Percentiles rank a stretch among this genome's conserved stretches.
Evolutionary conservation across 768 basidiomycete species (phyloP).

Genomic region (Imleria badia): DNA sequence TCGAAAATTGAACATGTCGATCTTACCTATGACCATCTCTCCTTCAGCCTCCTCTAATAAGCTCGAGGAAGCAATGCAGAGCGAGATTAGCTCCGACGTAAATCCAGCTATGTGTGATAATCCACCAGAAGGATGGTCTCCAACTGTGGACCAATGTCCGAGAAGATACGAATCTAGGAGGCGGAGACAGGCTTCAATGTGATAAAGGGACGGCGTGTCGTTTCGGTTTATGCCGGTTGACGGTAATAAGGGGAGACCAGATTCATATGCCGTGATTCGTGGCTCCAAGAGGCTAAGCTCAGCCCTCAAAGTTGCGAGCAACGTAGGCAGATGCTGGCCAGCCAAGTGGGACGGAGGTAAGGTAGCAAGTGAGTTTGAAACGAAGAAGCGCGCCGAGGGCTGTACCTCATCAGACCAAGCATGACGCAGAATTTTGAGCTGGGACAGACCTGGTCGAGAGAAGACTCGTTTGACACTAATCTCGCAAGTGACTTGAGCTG

Average conservation of each 20-base stretch:
- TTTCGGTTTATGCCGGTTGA: slow-evolving; percentile 8
- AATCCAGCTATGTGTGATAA: slow-evolving; percentile 30
- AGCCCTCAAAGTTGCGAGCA: slow-evolving; percentile 33
- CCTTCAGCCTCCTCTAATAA: slow-evolving; percentile 25
- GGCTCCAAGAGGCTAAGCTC: slow-evolving; percentile 42
- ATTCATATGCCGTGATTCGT: slow-evolving; percentile 39
- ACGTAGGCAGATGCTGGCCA: slow-evolving; percentile 27
- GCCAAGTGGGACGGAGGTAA: slow-evolving; percentile 47
- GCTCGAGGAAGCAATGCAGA: slow-evolving; percentile 52
- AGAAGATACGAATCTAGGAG: slow-evolving; percentile 65
- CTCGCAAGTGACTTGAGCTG: slow-evolving; percentile 39
- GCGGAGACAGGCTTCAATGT: slow-evolving; percentile 54
- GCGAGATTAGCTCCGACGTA: slow-evolving; percentile 45
- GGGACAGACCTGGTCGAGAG: slow-evolving; percentile 18
- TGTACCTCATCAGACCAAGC: slow-evolving; percentile 22
- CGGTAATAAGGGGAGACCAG: slow-evolving; percentile 43
- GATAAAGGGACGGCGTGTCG: slow-evolving; percentile 40
- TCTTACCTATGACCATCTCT: slow-evolving; percentile 18
- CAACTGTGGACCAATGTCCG: slow-evolving; percentile 47
- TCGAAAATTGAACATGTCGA: not conserved
- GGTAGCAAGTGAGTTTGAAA: slow-evolving; percentile 47
- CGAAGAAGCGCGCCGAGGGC: slow-evolving; percentile 56
- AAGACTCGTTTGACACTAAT: slow-evolving; percentile 36
- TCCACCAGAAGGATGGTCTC: slow-evolving; percentile 7
- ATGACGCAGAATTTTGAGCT: not conserved